Base-by-base conservation (phyloP, 2,329 filamentous ascomycete genomes). In the Ambrosiella xylebori region DNA sequence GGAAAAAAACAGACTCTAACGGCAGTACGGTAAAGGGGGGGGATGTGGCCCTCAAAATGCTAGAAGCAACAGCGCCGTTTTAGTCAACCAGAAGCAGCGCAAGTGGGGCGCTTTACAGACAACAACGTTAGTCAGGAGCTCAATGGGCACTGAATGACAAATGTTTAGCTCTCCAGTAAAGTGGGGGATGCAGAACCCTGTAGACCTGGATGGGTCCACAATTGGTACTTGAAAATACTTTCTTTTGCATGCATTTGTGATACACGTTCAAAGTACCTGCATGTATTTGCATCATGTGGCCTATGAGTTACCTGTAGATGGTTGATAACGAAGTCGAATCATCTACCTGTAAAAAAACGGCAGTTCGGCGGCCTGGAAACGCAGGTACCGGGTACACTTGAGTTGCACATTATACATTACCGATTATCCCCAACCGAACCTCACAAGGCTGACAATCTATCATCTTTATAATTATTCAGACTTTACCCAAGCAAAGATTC, bases 131-230 rank as follows among this genome's bases (percentile, higher is more conserved):
- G 44, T 47, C 44, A 47, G 44, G 44, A 47, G 44, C 40, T 47
- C 47, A 51, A 35, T 11, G 9, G 17, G 47, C 47, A 35, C 15
- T 51, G 19, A 9, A 27, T 15, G 47, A 17, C 4, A 35, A 51
- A n/a, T 9, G 9, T n/a, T 19, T 15, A 38, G 39, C 9, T 40
- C 37, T 7, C n/a, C 7, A 13, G 12, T 19, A 40, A 54, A 54
- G 52, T 54, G 52, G 37, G 37, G 39, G 52, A 51, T 15, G 19
- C 37, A 54, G 52, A 54, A 54, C n/a, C 37, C 37, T 13, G 41
- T 54, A 54, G 52, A 54, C 12, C n/a, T 41, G 39, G 13, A 41
- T 54, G 9, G 52, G 44, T 54, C 9, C 52, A 40, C 52, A 17
- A 9, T 11, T 4, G 38, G n/a, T 54, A 54, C 52, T 38, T 36